Conservation (phyloP, 768 basidiomycete species). For the Suillus bovinus region DNA sequence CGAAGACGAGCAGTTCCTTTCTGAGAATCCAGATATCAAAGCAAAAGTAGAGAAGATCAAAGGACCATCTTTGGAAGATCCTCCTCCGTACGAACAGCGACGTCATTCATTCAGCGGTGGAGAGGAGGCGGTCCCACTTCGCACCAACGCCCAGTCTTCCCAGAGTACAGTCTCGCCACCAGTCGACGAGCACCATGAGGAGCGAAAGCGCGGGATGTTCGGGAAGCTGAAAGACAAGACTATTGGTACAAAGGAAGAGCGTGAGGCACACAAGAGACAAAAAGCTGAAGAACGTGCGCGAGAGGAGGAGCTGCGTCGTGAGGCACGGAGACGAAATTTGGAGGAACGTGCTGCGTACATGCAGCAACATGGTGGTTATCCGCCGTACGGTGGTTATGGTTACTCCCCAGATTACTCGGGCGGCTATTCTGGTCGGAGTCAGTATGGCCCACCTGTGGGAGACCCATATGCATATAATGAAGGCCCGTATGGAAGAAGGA, state of each 20-base stretch:
- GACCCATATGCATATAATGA: conserved; percentile 13
- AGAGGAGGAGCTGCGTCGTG: conserved; percentile 21
- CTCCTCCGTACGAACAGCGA: conserved; percentile 31
- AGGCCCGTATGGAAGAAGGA: conserved; percentile 9
- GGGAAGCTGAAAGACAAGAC: conserved; percentile 64
- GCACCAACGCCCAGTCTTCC: conserved; percentile 2
- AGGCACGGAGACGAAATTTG: conserved; percentile 20
- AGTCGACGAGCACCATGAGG: conserved; percentile 7
- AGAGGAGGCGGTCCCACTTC: conserved; percentile 1
- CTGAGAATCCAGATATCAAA: conserved; percentile 49
- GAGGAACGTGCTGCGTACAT: conserved; percentile 37
- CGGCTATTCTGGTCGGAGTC: not conserved
- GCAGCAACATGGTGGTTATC: conserved; percentile 32
- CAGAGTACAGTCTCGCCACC: not conserved
- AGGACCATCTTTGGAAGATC: conserved; percentile 13
- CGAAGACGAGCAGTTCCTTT: conserved; percentile 66
- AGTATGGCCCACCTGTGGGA: conserved; percentile 7
- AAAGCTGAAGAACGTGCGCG: conserved; percentile 31
- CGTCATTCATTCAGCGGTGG: conserved; percentile 30
- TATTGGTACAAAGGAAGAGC: conserved; percentile 64
- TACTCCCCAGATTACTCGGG: conserved; percentile 6
- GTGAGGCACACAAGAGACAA: conserved; percentile 44
- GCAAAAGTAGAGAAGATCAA: conserved; percentile 33
- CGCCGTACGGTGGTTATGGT: conserved; percentile 25
- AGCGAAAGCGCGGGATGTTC: conserved; percentile 53